Evolutionary conservation across 768 basidiomycete genomes (phyloP), one percentile per base, ranked within the genome.

Genomic region (Xerocomus brunneocitrinus): DNA sequence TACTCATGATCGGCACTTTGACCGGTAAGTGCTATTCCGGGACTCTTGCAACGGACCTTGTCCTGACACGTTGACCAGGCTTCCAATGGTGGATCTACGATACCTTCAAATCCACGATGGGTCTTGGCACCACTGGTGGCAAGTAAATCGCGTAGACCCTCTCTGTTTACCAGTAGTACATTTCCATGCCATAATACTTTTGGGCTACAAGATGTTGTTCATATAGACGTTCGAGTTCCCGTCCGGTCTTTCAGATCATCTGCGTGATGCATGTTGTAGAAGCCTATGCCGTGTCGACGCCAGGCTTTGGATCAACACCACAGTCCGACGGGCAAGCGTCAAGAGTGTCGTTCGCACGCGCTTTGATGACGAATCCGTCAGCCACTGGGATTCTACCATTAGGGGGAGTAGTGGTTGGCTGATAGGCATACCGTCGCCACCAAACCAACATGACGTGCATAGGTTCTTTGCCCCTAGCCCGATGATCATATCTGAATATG

Each of bases 71-170:
- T 24, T 49, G 41, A 58, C 68, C 73, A 75, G 91, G 88, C 66
- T 89, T 89, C 87, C 87, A 91, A 79, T 91, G 89, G 89, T 91
- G 90, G 88, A 91, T 93, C 73, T 93, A 92, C 71, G 91, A 92
- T 69, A 76, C 81, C 48, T 92, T 91, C 82, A 92, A 92, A 79
- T 53, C 80, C 25, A 68, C 84, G 49, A 87, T 91, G 85, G 89
- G 89, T 64, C 78, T 92, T 71, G 89, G 89, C 56, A 92, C 89
- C 52, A 91, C 89, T 34, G 89, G 89, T 76, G 89, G 89, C 71
- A 91, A 92, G 74, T 91, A 86, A 73, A 73, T 5, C 34, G 4
- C n/a, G 10, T 5, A 19, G 27, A 28, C n/a, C 4, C 25, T 39
- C 16, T 9, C 35, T 12, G 35, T 38, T 38, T 30, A 30, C 27